Percentiles rank a stretch among this genome's conserved stretches.
These are phyloP conservation scores for Trypanosoma brucei DNA, from an alignment of 208 protist genomes.

Conservation along the genomic window DNA sequence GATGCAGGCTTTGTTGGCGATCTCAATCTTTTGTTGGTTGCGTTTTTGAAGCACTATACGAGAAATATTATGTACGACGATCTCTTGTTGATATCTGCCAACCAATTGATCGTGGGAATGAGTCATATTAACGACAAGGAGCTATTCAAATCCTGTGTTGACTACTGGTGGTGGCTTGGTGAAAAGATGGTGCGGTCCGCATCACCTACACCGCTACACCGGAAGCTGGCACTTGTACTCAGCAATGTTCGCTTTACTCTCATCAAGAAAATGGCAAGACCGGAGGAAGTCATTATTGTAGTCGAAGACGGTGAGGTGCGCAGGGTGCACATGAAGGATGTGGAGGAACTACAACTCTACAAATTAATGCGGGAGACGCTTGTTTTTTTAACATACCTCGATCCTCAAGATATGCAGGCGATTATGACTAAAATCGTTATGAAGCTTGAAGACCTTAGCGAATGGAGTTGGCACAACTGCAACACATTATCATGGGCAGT, in stretches of 20 bases:
- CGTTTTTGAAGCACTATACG: constrained; percentile 91
- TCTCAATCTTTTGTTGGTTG: constrained; percentile 91
- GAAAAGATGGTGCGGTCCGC: constrained; percentile 46
- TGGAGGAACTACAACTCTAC: constrained; percentile 97
- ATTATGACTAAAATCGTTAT: constrained; percentile 93
- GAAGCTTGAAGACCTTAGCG: constrained; percentile 76
- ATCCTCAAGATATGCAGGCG: constrained; percentile 91
- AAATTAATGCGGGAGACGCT: constrained; percentile 96
- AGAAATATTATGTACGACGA: constrained; percentile 86
- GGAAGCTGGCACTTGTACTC: constrained; percentile 65
- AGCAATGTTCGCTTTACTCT: constrained; percentile 92
- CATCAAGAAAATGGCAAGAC: constrained; percentile 98
- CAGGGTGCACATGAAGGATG: constrained; percentile 95
- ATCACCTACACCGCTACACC: constrained; percentile 41
- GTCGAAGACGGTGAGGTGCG: constrained; percentile 98
- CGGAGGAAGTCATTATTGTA: constrained; percentile 98
- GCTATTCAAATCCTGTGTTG: constrained; percentile 99
- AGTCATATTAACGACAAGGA: constrained; percentile 95
- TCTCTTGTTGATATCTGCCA: constrained; percentile 64
- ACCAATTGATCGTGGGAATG: constrained; percentile 93
- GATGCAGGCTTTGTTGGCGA: constrained; percentile 89
- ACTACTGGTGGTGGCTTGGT: constrained; percentile 97
- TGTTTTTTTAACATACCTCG: constrained; percentile 97
- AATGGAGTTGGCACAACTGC: constrained; percentile 96
- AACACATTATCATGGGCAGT: constrained; percentile 99